Base-by-base conservation (phyloP, 2,329 filamentous ascomycete species). In the Aspergillus glaucus region DNA sequence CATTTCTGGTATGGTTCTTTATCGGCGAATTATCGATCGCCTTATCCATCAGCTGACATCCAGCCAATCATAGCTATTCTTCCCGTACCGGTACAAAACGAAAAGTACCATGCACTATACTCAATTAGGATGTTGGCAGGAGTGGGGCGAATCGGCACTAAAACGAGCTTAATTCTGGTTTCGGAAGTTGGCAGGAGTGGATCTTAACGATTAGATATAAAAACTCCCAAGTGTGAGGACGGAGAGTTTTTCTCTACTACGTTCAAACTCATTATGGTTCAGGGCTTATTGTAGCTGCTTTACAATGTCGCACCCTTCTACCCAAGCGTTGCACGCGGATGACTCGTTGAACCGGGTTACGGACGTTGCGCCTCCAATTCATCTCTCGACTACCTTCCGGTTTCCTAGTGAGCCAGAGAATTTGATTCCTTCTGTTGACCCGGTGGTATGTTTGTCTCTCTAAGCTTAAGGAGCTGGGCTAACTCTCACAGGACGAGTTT, bases 321-420 rank as follows among this genome's bases (percentile, higher is more conserved):
- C 44, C 15, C 44, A 24, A 8, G 80, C 86, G 19, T 75, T 95
- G 55, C 90, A 95, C 64, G 88, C 86, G 53, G 89, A 95, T 62
- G 84, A 93, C 71, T 75, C 76, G 60, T 79, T 92, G 60, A 87
- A 88, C 67, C 71, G 76, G 34, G 81, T 87, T 58, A 78, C 82
- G 43, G 89, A 93, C 62, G 85, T 97, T 49, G 90, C 92, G 6
- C 91, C 92, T 46, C 83, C 91, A 4, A 79, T 97, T 63, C 92
- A 97, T 67, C 81, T 94, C 50, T 92, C 89, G 46, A 95, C 92
- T 4, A 97, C 86, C 8, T 97, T 89, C 71, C 82, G 88, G 59
- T 97, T 95, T 66, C 75, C 78, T 32, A 70, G 75, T 46, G 78
- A 95, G 62, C 87, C 89, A 1, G 78, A 84, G 2, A 65, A 82